Percentiles rank a stretch among this genome's conserved stretches.
Conservation (phyloP, 1,139 yeast genomes). For the Blastobotrys indianensis region DNA sequence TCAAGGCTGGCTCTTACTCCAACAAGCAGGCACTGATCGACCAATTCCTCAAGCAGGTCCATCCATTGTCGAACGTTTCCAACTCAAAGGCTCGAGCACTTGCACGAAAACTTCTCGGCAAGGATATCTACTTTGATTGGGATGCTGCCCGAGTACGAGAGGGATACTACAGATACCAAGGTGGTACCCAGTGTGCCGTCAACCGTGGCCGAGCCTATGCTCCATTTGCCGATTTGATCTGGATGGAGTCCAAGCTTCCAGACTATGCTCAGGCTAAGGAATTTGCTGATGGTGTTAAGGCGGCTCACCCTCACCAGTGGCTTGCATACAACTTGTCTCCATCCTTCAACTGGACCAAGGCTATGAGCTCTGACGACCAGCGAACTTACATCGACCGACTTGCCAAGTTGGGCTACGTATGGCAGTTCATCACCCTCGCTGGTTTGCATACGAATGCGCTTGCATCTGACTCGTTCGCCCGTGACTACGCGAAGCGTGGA, state of each 20-base stretch:
- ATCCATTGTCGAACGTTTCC: conserved; percentile 70
- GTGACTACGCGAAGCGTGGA: conserved; percentile 72
- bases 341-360: conserved; percentile 96
- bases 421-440: conserved; percentile 98
- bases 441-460: conserved; percentile 96
- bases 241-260: conserved; percentile 99
- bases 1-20: conserved; percentile 53
- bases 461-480: conserved; percentile 81
- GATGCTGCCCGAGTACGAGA: conserved; percentile 94
- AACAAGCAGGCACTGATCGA: conserved; percentile 63
- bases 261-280: conserved; percentile 91
- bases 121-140: conserved; percentile 91
- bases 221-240: conserved; percentile 90
- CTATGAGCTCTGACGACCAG: conserved; percentile 84
- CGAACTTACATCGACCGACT: conserved; percentile 84
- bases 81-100: conserved; percentile 74
- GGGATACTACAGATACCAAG: conserved; percentile 94
- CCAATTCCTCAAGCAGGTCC: conserved; percentile 61
- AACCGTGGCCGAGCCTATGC: conserved; percentile 96
- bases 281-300: conserved; percentile 86
- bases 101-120: conserved; percentile 72
- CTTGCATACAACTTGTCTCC: conserved; percentile 94
- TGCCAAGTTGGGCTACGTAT: conserved; percentile 85
- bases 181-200: conserved; percentile 96
- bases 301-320: conserved; percentile 84